Evolutionary conservation across 140 eudicot species (phyloP), one percentile per base, ranked within the genome.

Genomic region (Ambrosia hybrid): DNA sequence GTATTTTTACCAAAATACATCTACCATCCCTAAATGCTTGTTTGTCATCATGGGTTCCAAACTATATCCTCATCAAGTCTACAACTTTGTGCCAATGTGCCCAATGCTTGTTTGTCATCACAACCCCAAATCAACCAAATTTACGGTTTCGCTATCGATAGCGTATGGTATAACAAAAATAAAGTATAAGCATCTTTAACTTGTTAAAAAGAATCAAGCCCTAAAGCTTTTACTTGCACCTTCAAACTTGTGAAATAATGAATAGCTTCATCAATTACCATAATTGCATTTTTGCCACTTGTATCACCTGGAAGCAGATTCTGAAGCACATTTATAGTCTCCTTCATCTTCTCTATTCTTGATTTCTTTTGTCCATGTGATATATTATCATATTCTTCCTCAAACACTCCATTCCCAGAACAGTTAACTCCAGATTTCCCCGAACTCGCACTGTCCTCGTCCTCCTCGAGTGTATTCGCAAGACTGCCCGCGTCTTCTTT

Each of bases 201-300:
- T 43, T 68, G 15, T 74, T 71, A 88, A 51, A 78, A 78, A 56
- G 82, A 21, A 76, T 82, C 87, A 70, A 93, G 83, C 73, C 96
- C 96, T 26, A 88, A 59, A 10, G 89, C 85, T 79, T 67, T 71
- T 60, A 94, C 96, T 80, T 88, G 76, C 65, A 61, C 87, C 84
- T 84, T 94, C 80, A 94, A 74, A 39, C 85, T 76, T 68, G 56
- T 86, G 74, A 94, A 79, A 73, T 90, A 94, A 33, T 52, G 34
- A 43, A 94, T 90, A 7, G 99, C 97, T 73, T 94, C 96, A 74
- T 94, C 99, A 45, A 94, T 77, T 52, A 90, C 86, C 74, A 76
- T 71, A n/a, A 88, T 77, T 0, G 90, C 81, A 76, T 88, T 83
- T 71, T 88, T 88, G 38, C 92, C 99, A 57, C 76, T 81, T 65